Conservation (phyloP, 345 rosid species). For the Melastoma malabathricum region DNA sequence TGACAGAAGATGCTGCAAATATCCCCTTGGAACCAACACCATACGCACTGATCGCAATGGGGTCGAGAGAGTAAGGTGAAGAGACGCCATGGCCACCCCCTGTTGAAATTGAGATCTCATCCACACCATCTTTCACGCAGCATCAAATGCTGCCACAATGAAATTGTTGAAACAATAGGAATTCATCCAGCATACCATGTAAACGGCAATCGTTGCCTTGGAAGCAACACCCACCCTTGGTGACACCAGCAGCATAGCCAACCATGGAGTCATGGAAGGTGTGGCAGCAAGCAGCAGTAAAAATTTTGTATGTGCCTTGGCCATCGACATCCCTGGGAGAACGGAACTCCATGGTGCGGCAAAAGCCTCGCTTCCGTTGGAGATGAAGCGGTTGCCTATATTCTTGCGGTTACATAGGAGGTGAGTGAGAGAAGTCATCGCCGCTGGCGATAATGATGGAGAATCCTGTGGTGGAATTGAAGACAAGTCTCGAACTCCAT, state of each 20-base stretch:
- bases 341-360: slow-evolving; percentile 57
- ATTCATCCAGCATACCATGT: slow-evolving; percentile 80
- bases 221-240: slow-evolving; percentile 92
- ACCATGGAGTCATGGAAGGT: slow-evolving; percentile 56
- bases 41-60: slow-evolving; percentile 65
- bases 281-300: slow-evolving; percentile 63
- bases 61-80: slow-evolving; percentile 69
- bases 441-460: slow-evolving; percentile 59
- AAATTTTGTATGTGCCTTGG: slow-evolving; percentile 80
- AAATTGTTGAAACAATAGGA: slow-evolving; percentile 76
- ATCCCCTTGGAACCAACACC: slow-evolving; percentile 43
- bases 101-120: slow-evolving; percentile 65
- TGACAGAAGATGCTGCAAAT: slow-evolving; percentile 38
- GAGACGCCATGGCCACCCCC: slow-evolving; percentile 70
- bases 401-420: slow-evolving; percentile 53
- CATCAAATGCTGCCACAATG: slow-evolving; percentile 61
- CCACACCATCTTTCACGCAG: slow-evolving; percentile 51
- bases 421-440: slow-evolving; percentile 16
- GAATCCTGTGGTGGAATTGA: too few relatives aligned
- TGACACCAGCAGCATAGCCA: slow-evolving; percentile 64
- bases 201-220: slow-evolving; percentile 59
- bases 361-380: slow-evolving; percentile 63
- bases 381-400: slow-evolving; percentile 64
- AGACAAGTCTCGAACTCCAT: too few relatives aligned
- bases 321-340: slow-evolving; percentile 86